phyloP scores from a whole-genome alignment of 495 filamentous ascomycete genomes.

The Xylaria venustula region DNA sequence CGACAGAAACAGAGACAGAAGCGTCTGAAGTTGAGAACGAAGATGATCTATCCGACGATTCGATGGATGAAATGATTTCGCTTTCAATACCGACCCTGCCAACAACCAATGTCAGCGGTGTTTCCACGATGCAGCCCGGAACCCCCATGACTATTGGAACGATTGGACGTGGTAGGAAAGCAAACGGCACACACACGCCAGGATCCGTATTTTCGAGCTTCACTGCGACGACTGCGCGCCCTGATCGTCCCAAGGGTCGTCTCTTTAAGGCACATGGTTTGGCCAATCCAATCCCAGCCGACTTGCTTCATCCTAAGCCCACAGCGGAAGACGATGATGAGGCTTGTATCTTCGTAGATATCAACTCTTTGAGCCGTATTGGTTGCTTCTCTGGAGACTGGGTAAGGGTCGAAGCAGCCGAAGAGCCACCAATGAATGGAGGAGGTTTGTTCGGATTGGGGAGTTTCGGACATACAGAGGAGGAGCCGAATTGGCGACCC shows the following conservation, averaged over 20 bases:
- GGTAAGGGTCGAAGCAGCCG: constrained; percentile 77
- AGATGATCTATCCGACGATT: constrained; percentile 71
- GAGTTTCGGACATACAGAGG: constrained; percentile 48
- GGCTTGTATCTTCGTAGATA: constrained; percentile 82
- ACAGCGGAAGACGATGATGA: constrained; percentile 77
- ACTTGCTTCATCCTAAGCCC: constrained; percentile 81
- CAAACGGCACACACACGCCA: constrained; percentile 70
- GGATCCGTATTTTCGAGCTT: constrained; percentile 84
- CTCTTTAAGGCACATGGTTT: constrained; percentile 79
- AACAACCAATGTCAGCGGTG: constrained; percentile 60
- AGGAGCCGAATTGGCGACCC: constrained; percentile 62
- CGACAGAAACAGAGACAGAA: constrained; percentile 58
- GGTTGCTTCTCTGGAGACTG: constrained; percentile 97
- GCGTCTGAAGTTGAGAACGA: constrained; percentile 59
- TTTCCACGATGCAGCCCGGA: constrained; percentile 69
- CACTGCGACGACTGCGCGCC: constrained; percentile 73
- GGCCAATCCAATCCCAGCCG: constrained; percentile 66
- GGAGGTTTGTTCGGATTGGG: constrained; percentile 55
- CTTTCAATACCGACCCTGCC: constrained; percentile 76
- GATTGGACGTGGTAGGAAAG: constrained; percentile 47
- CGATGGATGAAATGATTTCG: constrained; percentile 78
- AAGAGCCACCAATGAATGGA: constrained; percentile 62
- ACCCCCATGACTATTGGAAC: constrained; percentile 64
- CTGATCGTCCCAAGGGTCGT: constrained; percentile 55
- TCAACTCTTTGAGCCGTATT: constrained; percentile 77